Evolutionary conservation across 768 basidiomycete genomes (phyloP), one percentile per base, ranked within the genome.

Genomic region (Lactarius hatsudake): DNA sequence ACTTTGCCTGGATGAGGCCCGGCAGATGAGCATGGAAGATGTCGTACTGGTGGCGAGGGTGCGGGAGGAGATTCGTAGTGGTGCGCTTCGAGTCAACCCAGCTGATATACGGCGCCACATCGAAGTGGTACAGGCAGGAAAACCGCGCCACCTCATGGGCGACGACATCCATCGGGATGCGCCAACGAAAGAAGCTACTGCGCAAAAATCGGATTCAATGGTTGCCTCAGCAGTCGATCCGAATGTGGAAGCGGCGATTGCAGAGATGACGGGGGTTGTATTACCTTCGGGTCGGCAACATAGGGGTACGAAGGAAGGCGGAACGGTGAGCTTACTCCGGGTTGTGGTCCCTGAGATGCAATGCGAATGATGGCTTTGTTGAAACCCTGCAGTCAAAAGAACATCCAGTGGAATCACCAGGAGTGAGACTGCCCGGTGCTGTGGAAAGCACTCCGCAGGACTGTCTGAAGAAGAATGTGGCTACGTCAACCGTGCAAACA

Each of bases 11-110:
- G 55, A 57, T 10, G 67, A 68, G n/a, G 67, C 67, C 15, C 59
- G 51, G 28, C 63, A 57, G 43, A 62, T 68, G 67, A 57, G n/a
- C 20, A 54, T 61, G 17, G 69, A 69, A 32, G 69, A 64, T 30
- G 56, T 70, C 10, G 51, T 69, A 12, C 63, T 69, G 9, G 48
- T 51, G n/a, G 23, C 48, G 23, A 51, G 3, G n/a, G 48, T 51
- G 12, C 48, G 48, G 48, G 48, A 51, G 48, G 48, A 23, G 23
- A 23, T 23, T n/a, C 23, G 48, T 12, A 10, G n/a, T n/a, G n/a
- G n/a, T 48, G n/a, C 12, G n/a, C 48, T 51, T 51, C n/a, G n/a
- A 23, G 23, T 51, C 48, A 5, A 51, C 17, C 1, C 17, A 9
- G 36, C 59, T 28, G 66, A 70, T 13, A 45, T 70, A 42, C 42